A percentile compares a stretch with the other conserved stretches of the same genome.
These are phyloP conservation scores for Flammula alnicola DNA, from an alignment of 1,284 basidiomycete genomes.

Conservation along the genomic window DNA sequence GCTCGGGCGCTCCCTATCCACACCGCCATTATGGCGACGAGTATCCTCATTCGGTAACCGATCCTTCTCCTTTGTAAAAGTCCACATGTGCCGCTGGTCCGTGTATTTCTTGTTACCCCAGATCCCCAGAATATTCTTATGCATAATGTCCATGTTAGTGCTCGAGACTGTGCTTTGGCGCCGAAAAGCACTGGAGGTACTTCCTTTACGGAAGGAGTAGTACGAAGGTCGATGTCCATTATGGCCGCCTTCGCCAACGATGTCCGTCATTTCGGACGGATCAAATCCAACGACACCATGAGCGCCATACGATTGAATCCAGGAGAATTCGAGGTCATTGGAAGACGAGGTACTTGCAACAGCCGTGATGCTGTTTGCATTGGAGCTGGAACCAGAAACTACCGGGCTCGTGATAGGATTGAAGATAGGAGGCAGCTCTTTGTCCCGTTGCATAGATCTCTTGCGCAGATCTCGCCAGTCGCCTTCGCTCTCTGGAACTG, in stretches of 20 bases:
- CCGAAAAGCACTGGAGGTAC: conserved; percentile 35
- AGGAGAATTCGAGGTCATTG: conserved; percentile 22
- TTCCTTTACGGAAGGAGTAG: conserved; percentile 24
- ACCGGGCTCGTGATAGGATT: not conserved
- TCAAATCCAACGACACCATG: conserved; percentile 29
- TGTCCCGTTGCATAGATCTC: conserved; percentile 29
- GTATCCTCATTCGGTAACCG: conserved; percentile 28
- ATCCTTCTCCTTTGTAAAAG: conserved; percentile 63
- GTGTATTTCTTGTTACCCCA: conserved; percentile 53
- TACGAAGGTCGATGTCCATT: conserved; percentile 15
- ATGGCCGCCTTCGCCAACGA: conserved; percentile 21
- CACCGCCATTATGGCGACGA: conserved; percentile 5
- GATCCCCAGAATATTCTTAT: conserved; percentile 44
- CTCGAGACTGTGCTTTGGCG: conserved; percentile 55
- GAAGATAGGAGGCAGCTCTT: conserved; percentile 7
- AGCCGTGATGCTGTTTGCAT: conserved; percentile 5
- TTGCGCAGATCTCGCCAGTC: conserved; percentile 50
- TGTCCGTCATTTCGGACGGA: conserved; percentile 30
- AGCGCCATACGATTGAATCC: conserved; percentile 24
- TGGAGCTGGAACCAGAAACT: conserved; percentile 11
- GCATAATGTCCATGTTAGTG: conserved; percentile 66
- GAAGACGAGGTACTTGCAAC: not conserved
- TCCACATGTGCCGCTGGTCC: conserved; percentile 57
- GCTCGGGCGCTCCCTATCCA: conserved; percentile 22
- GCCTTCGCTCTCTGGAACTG: conserved; percentile 50